Evolutionary conservation across 257 asterid genomes (phyloP), one percentile per base, ranked within the genome.

Genomic region (Leonotis leonurus): DNA sequence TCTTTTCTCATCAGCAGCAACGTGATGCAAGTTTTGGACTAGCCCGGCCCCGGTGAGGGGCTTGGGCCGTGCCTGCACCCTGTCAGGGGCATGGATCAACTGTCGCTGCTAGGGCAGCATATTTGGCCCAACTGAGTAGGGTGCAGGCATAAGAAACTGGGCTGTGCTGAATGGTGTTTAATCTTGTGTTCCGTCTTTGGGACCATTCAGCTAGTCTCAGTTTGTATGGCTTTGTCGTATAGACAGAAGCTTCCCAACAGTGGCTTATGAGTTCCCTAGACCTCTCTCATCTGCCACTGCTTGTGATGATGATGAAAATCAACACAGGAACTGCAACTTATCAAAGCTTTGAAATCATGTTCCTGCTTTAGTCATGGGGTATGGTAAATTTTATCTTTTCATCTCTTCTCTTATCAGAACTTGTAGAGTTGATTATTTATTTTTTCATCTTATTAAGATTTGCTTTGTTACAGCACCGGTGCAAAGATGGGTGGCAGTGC

Each of bases 11-110:
- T 67, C 90, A 75, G 64, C 88, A 80, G 67, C 95, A 82, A 71
- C 81, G 78, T 62, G 96, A 91, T 72, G 74, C 79, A 35, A 81
- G 81, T 78, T 88, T 82, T 77, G 95, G 98, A 76, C 56, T 91
- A 79, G 96, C 98, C 95, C 95, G 95, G 94, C 98, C 98, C 96
- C 98, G 94, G 10, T 91, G 73, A 91, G 98, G 96, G 96, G 98
- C 88, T 4, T 73, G 91, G 96, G 96, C 90, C 75, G 65, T 81
- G 95, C 96, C 98, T 91, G 96, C 90, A 76, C 88, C 92, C 88
- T 71, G 80, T 74, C 80, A 62, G 37, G 64, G 83, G 63, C 39
- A 20, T 49, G 71, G 50, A 45, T 51, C 14, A 25, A 22, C 44
- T 65, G 75, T 41, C 24, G 80, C 79, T 84, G 83, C 85, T 68